These are phyloP conservation scores for Boletellus deceptivus DNA, from an alignment of 1,284 basidiomycete species.

Conservation along the genomic window DNA sequence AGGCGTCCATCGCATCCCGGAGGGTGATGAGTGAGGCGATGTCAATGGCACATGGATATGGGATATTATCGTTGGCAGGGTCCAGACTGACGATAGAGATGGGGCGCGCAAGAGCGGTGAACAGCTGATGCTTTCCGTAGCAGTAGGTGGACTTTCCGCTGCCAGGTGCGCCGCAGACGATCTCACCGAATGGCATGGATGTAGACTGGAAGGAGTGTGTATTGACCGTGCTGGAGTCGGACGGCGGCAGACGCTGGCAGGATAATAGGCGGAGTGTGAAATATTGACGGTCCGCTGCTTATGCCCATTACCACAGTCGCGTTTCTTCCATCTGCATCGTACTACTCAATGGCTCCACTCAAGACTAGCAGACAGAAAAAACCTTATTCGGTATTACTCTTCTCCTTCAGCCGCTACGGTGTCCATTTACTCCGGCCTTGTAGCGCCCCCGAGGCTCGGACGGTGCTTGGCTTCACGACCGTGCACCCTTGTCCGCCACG, in stretches of 20 bases:
- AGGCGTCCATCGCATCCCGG: constrained; percentile 83
- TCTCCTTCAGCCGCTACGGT: background rate
- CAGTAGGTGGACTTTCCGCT: constrained; percentile 95
- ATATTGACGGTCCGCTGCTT: constrained; percentile 14
- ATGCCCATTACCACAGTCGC: background rate
- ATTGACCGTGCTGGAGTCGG: too few species aligned
- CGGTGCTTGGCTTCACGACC: constrained; percentile 73
- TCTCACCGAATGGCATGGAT: constrained; percentile 78
- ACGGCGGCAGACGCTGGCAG: too few species aligned
- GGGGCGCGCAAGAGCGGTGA: constrained; percentile 82
- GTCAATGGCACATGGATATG: constrained; percentile 89
- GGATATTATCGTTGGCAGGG: constrained; percentile 87
- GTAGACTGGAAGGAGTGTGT: background rate
- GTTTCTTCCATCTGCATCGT: background rate
- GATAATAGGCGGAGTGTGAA: constrained; percentile 15
- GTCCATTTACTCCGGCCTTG: background rate
- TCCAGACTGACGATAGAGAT: constrained; percentile 94
- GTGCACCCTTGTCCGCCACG: constrained; percentile 47
- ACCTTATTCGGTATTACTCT: constrained; percentile 25
- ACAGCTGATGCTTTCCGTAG: constrained; percentile 90
- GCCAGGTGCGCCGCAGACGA: constrained; percentile 91
- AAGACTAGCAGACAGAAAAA: constrained; percentile 27
- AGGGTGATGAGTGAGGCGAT: constrained; percentile 88
- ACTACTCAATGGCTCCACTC: constrained; percentile 20
- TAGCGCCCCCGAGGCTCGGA: constrained; percentile 41